Evolutionary conservation across 2,329 filamentous ascomycete species (phyloP), one percentile per base, ranked within the genome.

Genomic region (Cryphonectria radicalis): DNA sequence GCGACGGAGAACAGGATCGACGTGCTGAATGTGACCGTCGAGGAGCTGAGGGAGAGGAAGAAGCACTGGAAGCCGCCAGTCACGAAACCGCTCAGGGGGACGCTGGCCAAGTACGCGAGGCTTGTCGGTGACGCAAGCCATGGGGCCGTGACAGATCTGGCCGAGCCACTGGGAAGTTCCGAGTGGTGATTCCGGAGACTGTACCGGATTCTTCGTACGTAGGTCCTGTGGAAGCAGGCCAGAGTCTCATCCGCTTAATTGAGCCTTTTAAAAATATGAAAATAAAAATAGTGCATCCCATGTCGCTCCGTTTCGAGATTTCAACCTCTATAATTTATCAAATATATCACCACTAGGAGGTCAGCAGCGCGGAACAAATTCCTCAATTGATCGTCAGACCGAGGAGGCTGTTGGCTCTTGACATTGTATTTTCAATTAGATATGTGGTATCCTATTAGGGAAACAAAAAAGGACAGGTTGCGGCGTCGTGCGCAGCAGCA

Each of bases 1-100:
- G 92, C 94, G 0, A 92, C 95, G 80, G 89, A 90, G 78, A 88
- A 88, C 62, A 86, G 88, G 86, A 87, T 90, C 66, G 80, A 94
- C 88, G 84, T 93, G 4, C 84, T 91, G 55, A 87, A 95, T 8
- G 84, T 88, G 19, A 87, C 92, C 95, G 97, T 84, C 35, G 86
- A 87, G 70, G 92, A 93, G 80, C 83, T 93, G 77, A 85, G 81
- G 17, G 81, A 81, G 77, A 84, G 91, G 71, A 83, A 84, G 74
- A 83, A 85, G 76, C 84, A 84, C 69, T 93, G 91, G 91, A 87
- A 86, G 78, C 85, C 86, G 37, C 92, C 91, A 2, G 80, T 85
- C 72, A 81, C 87, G 70, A 87, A 85, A 74, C 89, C 88, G 70
- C 84, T 83, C 76, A 86, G 88, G 76, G 91, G 91, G 64, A 93